A percentile compares a stretch with the other conserved stretches of the same genome.
Conservation (phyloP, 495 filamentous ascomycete genomes). For the Aspergillus cristatus region DNA sequence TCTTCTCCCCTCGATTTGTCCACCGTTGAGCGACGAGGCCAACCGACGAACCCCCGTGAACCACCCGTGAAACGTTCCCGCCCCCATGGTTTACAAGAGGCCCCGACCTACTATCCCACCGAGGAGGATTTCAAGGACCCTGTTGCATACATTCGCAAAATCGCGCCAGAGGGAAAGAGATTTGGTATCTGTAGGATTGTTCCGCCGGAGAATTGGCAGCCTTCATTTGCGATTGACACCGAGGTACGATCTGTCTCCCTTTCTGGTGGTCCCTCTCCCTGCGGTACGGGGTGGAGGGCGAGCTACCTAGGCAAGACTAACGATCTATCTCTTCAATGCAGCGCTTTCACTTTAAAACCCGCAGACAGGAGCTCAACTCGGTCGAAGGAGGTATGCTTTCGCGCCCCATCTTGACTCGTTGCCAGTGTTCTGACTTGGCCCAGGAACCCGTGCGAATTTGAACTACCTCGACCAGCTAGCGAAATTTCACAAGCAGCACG, state of each 20-base stretch:
- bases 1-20: conserved; percentile 71
- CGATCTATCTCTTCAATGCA: conserved; percentile 21
- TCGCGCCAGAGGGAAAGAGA: conserved; percentile 69
- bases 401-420: conserved; percentile 23
- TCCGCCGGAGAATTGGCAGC: conserved; percentile 88
- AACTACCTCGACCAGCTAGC: conserved; percentile 91
- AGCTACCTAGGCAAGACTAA: too few relatives aligned
- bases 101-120: conserved; percentile 83
- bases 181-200: conserved; percentile 94
- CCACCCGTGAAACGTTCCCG: conserved; percentile 61
- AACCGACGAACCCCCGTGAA: conserved; percentile 65
- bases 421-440: conserved; percentile 29
- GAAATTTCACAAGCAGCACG: conserved; percentile 96
- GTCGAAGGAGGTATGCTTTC: conserved; percentile 87
- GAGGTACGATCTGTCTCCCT: conserved; percentile 53
- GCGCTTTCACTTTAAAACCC: conserved; percentile 94
- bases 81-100: conserved; percentile 78
- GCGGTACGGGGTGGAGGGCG: too few relatives aligned
- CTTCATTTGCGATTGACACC: conserved; percentile 90
- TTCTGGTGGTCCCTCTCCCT: not conserved
- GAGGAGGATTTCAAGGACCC: conserved; percentile 93
- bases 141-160: conserved; percentile 83
- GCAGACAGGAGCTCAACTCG: conserved; percentile 95
- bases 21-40: conserved; percentile 85
- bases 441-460: conserved; percentile 89